Evolutionary conservation across 768 basidiomycete species (phyloP), one percentile per base, ranked within the genome.

Genomic region (Macrocybe gigantea): DNA sequence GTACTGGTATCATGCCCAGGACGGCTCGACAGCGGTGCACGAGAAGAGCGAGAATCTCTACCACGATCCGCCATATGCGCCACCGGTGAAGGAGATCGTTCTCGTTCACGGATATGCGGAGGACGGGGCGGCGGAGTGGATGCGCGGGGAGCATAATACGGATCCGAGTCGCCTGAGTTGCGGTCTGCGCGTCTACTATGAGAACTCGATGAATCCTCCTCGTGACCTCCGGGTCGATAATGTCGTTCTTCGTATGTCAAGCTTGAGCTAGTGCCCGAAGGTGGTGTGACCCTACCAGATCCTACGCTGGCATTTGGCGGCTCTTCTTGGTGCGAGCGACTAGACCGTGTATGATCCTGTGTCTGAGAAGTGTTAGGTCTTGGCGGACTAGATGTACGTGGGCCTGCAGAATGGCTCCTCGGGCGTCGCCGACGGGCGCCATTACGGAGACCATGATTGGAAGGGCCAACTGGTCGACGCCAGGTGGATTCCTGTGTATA

Each of bases 241-340:
- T 84, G 80, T 30, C 84, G 76, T 60, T 85, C 84, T 48, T 75
- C 68, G 47, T 75, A 80, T 12, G 79, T 73, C 47, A 83, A 69
- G 14, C 49, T 55, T 41, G 57, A 61, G 43, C 62, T 60, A 33
- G 56, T 47, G 33, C 55, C 55, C 51, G 50, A 31, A 32, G 47
- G 46, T 36, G 48, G 62, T 48, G 45, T 33, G 31, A 38, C 41
- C 15, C 55, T 34, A 49, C 46, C 55, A 38, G 49, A 38, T 49
- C 57, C 56, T 52, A 48, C 33, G 38, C 35, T 44, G 33, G 58
- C 58, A 49, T 22, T 22, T 22, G 57, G 51, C 43, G 53, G 53
- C 36, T 45, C 44, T 45, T 53, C 45, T 30, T 48, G 45, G 49
- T 56, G 53, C 46, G 44, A 14, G 42, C 47, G 47, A 53, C 52